Evolutionary conservation across 495 filamentous ascomycete species (phyloP), one percentile per base, ranked within the genome.

Genomic region (Penicillium manginii): DNA sequence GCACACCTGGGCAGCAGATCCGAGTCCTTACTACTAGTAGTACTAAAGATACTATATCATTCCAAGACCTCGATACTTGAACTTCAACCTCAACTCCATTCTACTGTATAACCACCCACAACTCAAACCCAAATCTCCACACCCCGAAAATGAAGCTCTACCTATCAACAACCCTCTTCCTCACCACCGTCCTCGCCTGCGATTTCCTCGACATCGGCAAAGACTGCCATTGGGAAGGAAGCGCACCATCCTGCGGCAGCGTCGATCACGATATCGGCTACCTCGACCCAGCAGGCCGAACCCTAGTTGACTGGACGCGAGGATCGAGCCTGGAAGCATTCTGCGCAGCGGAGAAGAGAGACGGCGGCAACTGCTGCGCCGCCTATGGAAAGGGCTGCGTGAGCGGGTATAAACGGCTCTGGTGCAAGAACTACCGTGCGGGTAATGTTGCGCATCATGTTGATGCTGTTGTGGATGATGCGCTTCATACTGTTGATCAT

Each of bases 331-430:
- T 32, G 19, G 49, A 50, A 9, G 32, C 47, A 7, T 45, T 60
- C 33, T 60, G 58, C 35, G 47, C 37, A 15, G 14, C 31, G 32
- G 58, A 43, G 15, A 60, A 45, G 8, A 9, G 15, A 3, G 2
- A 17, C 1, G 26, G 42, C 17, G 54, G 50, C 1, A 55, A 48
- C 18, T 61, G 59, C 12, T 61, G 59, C 37, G 2, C 12, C 3
- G 21, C 40, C 9, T 61, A 57, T 43, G 59, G 59, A 2, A 31
- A 29, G 21, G 50, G 53, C 3, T 61, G 59, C 23, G 39, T 48
- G n/a, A 57, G 37, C 53, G 54, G 59, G 3, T 61, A 61, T 15
- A 61, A 61, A 17, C 59, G 54, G 1, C 49, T 61, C 2, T 61
- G 59, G 59, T 61, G 59, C 46, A 57, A 57, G 46, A 33, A 42